Base-by-base conservation (phyloP, 2,329 filamentous ascomycete genomes). In the Fonsecaea erecta region DNA sequence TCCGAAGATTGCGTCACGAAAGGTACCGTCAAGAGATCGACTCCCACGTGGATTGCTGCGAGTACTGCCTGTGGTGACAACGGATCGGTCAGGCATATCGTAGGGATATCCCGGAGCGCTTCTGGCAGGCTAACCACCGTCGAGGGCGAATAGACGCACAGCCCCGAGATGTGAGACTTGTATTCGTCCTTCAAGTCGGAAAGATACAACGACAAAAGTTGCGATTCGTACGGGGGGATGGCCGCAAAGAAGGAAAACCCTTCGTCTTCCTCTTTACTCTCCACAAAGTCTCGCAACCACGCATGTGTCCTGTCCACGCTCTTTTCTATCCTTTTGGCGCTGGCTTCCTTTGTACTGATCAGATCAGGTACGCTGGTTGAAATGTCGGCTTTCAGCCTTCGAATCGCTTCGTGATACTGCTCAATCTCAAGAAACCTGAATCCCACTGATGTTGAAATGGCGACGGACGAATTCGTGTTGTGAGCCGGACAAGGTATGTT, bases 231-330 rank as follows among this genome's bases (percentile, higher is more conserved):
- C 0, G 94, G 91, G 21, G 97, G 82, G 0, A 97, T 81, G 0
- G 86, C 84, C 2, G 85, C 86, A 70, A 88, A 87, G 35, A 87
- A 81, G 83, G 77, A 90, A 86, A 69, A 4, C 3, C 12, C 35
- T 12, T 16, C n/a, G 24, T 48, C 51, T 16, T n/a, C 40, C 34
- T n/a, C 52, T n/a, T 18, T 24, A 14, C 26, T 21, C 37, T 69
- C 66, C 16, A 66, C 32, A 57, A 92, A 86, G 68, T 90, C 85
- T 26, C 86, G 85, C 18, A 94, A 81, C 92, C 93, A 98, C 40
- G 86, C 84, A 74, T 95, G 90, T 0, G 92, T 97, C 63, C 94
- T 85, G 73, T 95, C 92, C 26, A 88, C 89, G 88, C 97, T 97
- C 73, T 91, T 93, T 37, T 87, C 83, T 53, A 90, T 86, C 52